A percentile compares a stretch with the other conserved stretches of the same genome.
Evolutionary conservation across 2,329 filamentous ascomycete genomes (phyloP).

Genomic region (Sarocladium oryzae): DNA sequence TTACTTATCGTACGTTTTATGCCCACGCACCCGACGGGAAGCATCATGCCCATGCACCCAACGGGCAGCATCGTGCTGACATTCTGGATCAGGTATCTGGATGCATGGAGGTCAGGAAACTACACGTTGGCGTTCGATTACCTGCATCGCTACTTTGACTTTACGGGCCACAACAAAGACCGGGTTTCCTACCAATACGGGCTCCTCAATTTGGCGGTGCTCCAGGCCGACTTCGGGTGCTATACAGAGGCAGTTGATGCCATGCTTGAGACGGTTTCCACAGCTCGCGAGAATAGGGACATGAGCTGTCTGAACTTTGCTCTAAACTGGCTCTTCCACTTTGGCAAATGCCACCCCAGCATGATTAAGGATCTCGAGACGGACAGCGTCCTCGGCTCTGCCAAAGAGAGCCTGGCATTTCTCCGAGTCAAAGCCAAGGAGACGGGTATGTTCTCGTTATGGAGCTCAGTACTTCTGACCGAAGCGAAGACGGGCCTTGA

Average conservation of each 20-base stretch:
- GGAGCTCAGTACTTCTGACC: constrained; percentile 76
- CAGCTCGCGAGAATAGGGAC: constrained; percentile 90
- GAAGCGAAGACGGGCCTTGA: constrained; percentile 76
- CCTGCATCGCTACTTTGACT: constrained; percentile 93
- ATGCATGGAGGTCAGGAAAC: constrained; percentile 87
- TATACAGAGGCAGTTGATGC: constrained; percentile 84
- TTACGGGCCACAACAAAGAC: constrained; percentile 81
- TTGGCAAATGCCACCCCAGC: constrained; percentile 76
- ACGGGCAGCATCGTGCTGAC: background rate
- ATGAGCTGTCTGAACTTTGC: constrained; percentile 91
- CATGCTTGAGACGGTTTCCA: constrained; percentile 91
- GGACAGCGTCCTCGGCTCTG: constrained; percentile 67
- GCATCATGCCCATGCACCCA: background rate
- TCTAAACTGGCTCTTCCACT: constrained; percentile 92
- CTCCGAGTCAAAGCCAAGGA: constrained; percentile 83
- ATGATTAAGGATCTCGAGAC: constrained; percentile 65
- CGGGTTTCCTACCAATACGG: constrained; percentile 91
- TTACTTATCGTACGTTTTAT: constrained; percentile 55
- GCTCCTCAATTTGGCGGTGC: constrained; percentile 82
- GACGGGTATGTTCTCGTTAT: constrained; percentile 74
- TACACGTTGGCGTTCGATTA: constrained; percentile 85
- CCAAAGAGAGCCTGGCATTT: constrained; percentile 76
- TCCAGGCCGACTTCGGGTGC: constrained; percentile 93
- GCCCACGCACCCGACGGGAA: background rate
- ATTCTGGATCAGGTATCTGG: constrained; percentile 60